Evolutionary conservation across 257 asterid genomes (phyloP).

Genomic region (Solanum peruvianum): DNA sequence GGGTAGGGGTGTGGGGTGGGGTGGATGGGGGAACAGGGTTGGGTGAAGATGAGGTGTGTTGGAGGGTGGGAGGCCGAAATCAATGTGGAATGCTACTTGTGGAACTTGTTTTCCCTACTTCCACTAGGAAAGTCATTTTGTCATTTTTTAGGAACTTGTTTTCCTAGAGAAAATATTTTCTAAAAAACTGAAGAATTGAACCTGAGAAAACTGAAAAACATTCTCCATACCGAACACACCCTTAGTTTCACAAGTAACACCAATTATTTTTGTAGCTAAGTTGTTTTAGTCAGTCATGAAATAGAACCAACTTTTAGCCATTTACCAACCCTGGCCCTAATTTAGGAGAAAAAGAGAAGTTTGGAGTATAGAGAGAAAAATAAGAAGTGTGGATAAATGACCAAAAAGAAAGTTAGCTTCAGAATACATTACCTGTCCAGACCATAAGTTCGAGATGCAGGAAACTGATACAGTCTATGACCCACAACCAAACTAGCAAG

Average conservation of each 20-base stretch:
- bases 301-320: neutral
- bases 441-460: conserved; percentile 61
- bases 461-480: conserved; percentile 61
- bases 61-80: neutral
- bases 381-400: neutral
- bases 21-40: neutral
- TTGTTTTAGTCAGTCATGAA: neutral
- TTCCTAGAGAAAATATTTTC: neutral
- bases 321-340: neutral
- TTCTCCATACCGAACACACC: neutral
- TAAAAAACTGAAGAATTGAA: neutral
- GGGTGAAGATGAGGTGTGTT: neutral
- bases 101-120: neutral
- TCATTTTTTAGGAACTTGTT: neutral
- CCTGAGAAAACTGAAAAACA: neutral
- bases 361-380: neutral
- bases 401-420: neutral
- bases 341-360: neutral
- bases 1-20: neutral
- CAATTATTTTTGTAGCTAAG: neutral
- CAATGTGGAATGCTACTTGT: neutral
- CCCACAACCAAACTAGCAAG: conserved; percentile 93
- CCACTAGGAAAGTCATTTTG: neutral
- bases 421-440: conserved; percentile 51
- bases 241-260: neutral